Evolutionary conservation across 2,329 filamentous ascomycete species (phyloP), one percentile per base, ranked within the genome.

Genomic region (Hansfordia pulvinata): DNA sequence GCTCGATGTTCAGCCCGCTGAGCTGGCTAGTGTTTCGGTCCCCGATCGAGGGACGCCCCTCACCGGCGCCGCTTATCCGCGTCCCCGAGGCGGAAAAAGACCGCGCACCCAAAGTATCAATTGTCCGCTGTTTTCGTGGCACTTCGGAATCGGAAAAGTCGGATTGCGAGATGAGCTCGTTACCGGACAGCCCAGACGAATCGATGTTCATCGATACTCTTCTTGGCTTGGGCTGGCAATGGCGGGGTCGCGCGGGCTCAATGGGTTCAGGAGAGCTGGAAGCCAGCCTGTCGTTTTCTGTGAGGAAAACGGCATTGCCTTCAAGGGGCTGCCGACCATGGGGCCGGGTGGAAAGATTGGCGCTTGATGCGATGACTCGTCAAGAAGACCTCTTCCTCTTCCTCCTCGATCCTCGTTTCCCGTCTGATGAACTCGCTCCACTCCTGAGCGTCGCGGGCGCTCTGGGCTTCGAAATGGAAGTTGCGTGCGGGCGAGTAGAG

Each of bases 401-500:
- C 82, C 44, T 90, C 80, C 37, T 93, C 84, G 32, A 92, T 82
- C 30, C 81, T 73, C 11, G 85, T 82, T 41, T 90, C 76, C 30
- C 62, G 61, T 25, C 85, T 70, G 42, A 96, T 86, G 27, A 80
- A 55, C 15, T 81, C 65, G 11, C 94, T 81, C 90, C 90, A 98
- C 44, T 81, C 75, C 34, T 81, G 69, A 5, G 83, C 82, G 35
- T 94, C 86, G 31, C 71, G 60, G 26, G 74, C 68, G 4, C 69
- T 77, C 17, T 62, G 49, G 1, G 83, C 85, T 50, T 93, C 80
- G 32, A 98, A 74, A 44, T 94, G 85, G 54, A 79, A 93, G 55
- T 94, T 96, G 38, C 79, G 77, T 10, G 85, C 79, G 0, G 86
- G 81, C 0, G 85, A 88, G 54, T 93, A 98, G 23, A 96, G 67